phyloP scores from a whole-genome alignment of 352 stramenopile genomes.

The Plasmopara muralis region DNA sequence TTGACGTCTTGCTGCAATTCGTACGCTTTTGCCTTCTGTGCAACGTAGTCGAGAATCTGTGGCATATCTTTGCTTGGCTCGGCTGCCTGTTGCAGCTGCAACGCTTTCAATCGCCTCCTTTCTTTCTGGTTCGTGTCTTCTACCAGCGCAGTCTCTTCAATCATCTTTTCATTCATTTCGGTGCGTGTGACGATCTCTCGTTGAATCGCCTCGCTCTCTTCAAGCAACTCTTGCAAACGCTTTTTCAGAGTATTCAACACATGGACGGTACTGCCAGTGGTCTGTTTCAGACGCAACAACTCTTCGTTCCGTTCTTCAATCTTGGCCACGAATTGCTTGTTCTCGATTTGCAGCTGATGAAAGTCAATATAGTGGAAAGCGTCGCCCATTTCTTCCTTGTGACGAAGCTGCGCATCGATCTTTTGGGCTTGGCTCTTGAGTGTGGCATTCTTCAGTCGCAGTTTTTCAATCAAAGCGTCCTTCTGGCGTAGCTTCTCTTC shows the following conservation, averaged over 20 bases:
- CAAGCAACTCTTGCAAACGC: constrained; percentile 77
- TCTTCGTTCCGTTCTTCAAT: constrained; percentile 94
- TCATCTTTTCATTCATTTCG: constrained; percentile 85
- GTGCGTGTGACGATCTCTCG: constrained; percentile 76
- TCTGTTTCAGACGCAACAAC: constrained; percentile 88
- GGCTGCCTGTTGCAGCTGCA: constrained; percentile 54
- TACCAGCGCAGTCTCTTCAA: constrained; percentile 63
- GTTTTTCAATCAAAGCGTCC: constrained; percentile 90
- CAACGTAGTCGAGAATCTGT: constrained; percentile 89
- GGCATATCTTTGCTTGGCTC: constrained; percentile 83
- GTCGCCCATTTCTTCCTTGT: constrained; percentile 95
- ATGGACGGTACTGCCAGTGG: constrained; percentile 85
- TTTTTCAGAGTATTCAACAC: constrained; percentile 90
- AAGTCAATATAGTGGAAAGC: constrained; percentile 96
- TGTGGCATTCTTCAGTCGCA: constrained; percentile 91
- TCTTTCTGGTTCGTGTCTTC: constrained; percentile 73
- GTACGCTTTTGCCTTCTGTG: constrained; percentile 86
- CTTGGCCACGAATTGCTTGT: constrained; percentile 94
- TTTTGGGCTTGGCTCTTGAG: constrained; percentile 90
- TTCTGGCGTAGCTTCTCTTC: constrained; percentile 91
- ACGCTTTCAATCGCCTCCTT: constrained; percentile 41
- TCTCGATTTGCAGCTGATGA: constrained; percentile 94
- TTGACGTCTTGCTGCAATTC: constrained; percentile 81
- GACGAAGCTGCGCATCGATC: constrained; percentile 84
- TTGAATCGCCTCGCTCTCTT: constrained; percentile 74